phyloP scores from a whole-genome alignment of 164 flowering plant species.

The Stephania yunnanensis region DNA sequence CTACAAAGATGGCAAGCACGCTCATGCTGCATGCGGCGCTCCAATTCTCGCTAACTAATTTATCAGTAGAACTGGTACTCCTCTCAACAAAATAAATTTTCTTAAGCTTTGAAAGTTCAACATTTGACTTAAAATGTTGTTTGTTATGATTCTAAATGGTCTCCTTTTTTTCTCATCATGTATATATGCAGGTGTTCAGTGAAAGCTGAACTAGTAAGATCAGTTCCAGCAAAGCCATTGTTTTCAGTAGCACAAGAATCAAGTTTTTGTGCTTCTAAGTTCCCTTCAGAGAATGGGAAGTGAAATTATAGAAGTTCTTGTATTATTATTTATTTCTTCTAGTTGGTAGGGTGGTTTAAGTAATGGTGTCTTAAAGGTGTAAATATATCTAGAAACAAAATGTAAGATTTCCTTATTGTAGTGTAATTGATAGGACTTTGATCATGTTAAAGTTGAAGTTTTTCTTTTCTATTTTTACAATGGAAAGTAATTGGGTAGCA shows the following conservation, averaged over 20 bases:
- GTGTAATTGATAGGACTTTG: neutral
- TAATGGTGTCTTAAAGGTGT: neutral
- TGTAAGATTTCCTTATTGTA: neutral
- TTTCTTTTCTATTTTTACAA: no score
- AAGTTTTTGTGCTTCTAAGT: neutral
- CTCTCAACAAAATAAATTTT: neutral
- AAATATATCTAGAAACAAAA: neutral
- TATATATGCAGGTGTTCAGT: neutral
- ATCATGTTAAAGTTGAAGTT: neutral
- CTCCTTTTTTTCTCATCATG: neutral
- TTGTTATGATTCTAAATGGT: neutral
- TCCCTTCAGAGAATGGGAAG: no score
- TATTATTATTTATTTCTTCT: neutral
- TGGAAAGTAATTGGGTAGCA: no score
- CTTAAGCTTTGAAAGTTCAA: neutral
- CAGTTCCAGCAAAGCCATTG: slow-evolving; percentile 1
- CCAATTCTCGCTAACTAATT: slow-evolving; percentile 55
- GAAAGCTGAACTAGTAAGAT: neutral
- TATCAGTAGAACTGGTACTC: neutral
- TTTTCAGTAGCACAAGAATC: slow-evolving; percentile 7
- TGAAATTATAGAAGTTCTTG: no score
- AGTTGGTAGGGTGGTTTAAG: neutral
- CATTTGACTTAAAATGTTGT: neutral
- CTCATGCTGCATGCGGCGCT: slow-evolving; percentile 78
- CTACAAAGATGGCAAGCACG: slow-evolving; percentile 61